Base-by-base conservation (phyloP, 2,329 filamentous ascomycete species). In the Colletotrichum nymphaeae region DNA sequence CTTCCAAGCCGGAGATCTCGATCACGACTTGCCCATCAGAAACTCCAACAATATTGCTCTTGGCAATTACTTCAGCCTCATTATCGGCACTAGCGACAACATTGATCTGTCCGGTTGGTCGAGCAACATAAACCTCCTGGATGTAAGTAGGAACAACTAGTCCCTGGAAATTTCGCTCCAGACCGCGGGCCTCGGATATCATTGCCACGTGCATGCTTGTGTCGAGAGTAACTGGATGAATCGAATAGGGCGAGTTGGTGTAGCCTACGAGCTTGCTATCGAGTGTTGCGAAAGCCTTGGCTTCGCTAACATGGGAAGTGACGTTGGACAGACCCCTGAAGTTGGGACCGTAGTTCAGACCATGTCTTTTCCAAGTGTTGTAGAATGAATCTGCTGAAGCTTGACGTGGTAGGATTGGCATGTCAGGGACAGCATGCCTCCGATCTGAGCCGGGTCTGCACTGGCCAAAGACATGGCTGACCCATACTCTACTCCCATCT, bases 191-290 rank as follows among this genome's bases (percentile, higher is more conserved):
- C 8, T 32, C 67, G 9, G 80, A 77, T 4, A 79, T 69, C 59
- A 79, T 77, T 24, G 78, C 72, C 2, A 81, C 74, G 58, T 83
- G 82, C 24, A 83, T 63, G 59, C 76, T 78, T 12, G 77, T 74
- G 67, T 86, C 84, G 24, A 86, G 78, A 59, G 80, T 80, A 4
- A 78, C 78, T 0, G 85, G 84, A 63, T 86, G 85, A 22, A 86
- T 75, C 19, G 79, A 75, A 58, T 84, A 68, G 0, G 57, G 37
- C 12, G 57, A 8, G 4, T 52, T 24, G 7, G 19, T 42, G 16
- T 60, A 46, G 1, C 8, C 19, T 7, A 62, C 52, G 4, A 57
- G 35, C 2, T n/a, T 19, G 3, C 37, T 9, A 26, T 57, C n/a
- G 7, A 73, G 42, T 22, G 56, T 66, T n/a, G 71, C 71, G n/a